Conservation (phyloP, 2,329 filamentous ascomycete genomes). For the Ampelomyces quisqualis region DNA sequence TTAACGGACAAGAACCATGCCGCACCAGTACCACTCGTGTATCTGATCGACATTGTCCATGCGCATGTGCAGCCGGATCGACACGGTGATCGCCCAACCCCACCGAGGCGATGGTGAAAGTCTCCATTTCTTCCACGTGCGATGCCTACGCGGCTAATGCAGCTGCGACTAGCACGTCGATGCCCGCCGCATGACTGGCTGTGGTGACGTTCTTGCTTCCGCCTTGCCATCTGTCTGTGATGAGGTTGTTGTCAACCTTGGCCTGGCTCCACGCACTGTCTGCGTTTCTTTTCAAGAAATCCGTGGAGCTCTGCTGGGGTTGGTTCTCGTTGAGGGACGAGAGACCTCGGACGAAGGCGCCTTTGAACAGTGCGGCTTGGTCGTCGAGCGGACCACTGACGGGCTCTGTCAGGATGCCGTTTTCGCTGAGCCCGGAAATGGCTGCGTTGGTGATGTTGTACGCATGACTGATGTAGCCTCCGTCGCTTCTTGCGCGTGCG, state of each 20-base stretch:
- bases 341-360: conserved; percentile 40
- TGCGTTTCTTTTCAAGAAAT: conserved; percentile 39
- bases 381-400: conserved; percentile 24
- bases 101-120: too few relatives aligned
- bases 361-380: conserved; percentile 42
- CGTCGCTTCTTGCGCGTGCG: conserved; percentile 46
- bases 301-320: conserved; percentile 21
- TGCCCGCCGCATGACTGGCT: conserved; percentile 62
- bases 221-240: conserved; percentile 63
- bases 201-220: conserved; percentile 54
- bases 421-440: conserved; percentile 25
- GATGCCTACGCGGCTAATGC: conserved; percentile 10
- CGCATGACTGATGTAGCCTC: conserved; percentile 26
- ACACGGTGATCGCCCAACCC: too few relatives aligned
- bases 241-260: conserved; percentile 44
- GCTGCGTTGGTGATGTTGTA: conserved; percentile 31
- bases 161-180: conserved; percentile 64
- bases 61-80: too few relatives aligned
- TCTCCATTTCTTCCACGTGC: too few relatives aligned
- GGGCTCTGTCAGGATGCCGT: conserved; percentile 40
- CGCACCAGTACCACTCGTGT: too few relatives aligned
- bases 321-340: conserved; percentile 31
- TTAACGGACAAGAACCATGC: too few relatives aligned
- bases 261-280: conserved; percentile 34
- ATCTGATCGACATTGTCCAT: too few relatives aligned